Evolutionary conservation across 805 yeast genomes (phyloP).

Genomic region (Wickerhamomyces mucosus): DNA sequence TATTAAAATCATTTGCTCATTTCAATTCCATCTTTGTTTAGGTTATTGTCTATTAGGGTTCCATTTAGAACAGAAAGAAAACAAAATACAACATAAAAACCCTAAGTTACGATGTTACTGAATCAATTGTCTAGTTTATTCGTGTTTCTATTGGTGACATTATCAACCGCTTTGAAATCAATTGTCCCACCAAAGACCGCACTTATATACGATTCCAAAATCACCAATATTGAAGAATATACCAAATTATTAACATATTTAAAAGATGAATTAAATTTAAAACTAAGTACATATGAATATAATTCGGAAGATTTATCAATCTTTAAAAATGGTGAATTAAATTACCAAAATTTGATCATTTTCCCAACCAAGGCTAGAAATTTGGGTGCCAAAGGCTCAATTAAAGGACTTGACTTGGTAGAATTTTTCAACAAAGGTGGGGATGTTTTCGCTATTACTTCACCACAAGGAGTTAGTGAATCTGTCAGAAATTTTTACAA

Average conservation of each 20-base stretch:
- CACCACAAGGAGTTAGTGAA: constrained; percentile 44
- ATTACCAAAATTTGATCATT: constrained; percentile 47
- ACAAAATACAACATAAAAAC: neutral
- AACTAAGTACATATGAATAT: constrained; percentile 22
- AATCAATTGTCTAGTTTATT: constrained; percentile 4
- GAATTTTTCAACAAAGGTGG: constrained; percentile 62
- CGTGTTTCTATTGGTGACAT: constrained; percentile 1
- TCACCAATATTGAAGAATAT: constrained; percentile 17
- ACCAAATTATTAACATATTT: constrained; percentile 5
- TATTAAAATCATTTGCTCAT: no score
- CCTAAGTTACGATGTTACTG: neutral
- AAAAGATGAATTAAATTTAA: constrained; percentile 22
- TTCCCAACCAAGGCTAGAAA: constrained; percentile 48
- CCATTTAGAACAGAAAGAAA: no score
- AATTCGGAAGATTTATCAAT: constrained; percentile 20
- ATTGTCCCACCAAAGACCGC: constrained; percentile 9
- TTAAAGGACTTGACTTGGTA: constrained; percentile 42
- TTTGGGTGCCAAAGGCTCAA: constrained; percentile 21
- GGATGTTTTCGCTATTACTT: constrained; percentile 56
- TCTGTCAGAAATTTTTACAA: constrained; percentile 57
- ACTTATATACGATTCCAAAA: constrained; percentile 12
- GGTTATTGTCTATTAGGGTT: no score
- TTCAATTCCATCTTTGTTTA: no score
- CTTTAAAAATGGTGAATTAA: constrained; percentile 32
- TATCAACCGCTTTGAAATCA: constrained; percentile 6